Evolutionary conservation across 805 yeast species (phyloP).

Genomic region (Metschnikowia arizonensis): DNA sequence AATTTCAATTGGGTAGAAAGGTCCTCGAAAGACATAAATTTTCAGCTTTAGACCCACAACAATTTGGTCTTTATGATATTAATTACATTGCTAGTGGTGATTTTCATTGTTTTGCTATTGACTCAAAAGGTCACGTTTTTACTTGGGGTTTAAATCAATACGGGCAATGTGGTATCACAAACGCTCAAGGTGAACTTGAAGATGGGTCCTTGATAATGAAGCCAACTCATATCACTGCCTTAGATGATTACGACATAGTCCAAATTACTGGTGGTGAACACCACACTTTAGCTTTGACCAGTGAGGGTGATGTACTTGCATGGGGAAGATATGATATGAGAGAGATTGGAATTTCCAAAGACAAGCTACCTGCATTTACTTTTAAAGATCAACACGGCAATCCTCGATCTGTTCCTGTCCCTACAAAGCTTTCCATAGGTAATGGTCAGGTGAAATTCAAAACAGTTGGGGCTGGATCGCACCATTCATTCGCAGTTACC

Average conservation of each 20-base stretch:
- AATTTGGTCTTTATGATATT: slow-evolving; percentile 76
- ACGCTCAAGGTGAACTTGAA: slow-evolving; percentile 63
- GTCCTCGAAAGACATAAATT: slow-evolving; percentile 74
- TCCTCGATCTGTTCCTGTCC: slow-evolving; percentile 80
- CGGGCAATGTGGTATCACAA: slow-evolving; percentile 83
- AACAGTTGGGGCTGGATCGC: slow-evolving; percentile 77
- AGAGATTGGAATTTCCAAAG: slow-evolving; percentile 76
- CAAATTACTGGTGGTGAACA: slow-evolving; percentile 91
- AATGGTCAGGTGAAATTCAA: slow-evolving; percentile 28
- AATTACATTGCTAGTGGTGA: slow-evolving; percentile 88
- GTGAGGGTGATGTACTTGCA: slow-evolving; percentile 67
- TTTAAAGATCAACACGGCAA: slow-evolving; percentile 76
- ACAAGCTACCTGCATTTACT: slow-evolving; percentile 64
- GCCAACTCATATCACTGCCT: slow-evolving; percentile 70
- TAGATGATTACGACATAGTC: slow-evolving; percentile 53
- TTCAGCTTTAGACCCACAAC: slow-evolving; percentile 73
- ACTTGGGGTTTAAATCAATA: slow-evolving; percentile 97
- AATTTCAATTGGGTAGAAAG: slow-evolving; percentile 84
- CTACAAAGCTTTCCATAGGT: slow-evolving; percentile 56
- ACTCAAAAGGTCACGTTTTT: slow-evolving; percentile 61
- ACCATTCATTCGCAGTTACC: slow-evolving; percentile 85
- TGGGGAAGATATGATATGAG: slow-evolving; percentile 95
- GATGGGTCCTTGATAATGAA: slow-evolving; percentile 78
- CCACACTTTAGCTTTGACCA: slow-evolving; percentile 74
- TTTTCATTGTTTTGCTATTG: slow-evolving; percentile 91